A percentile compares a stretch with the other conserved stretches of the same genome.
Evolutionary conservation across 495 filamentous ascomycete species (phyloP).

Genomic region (Penicillium longicatenatum): DNA sequence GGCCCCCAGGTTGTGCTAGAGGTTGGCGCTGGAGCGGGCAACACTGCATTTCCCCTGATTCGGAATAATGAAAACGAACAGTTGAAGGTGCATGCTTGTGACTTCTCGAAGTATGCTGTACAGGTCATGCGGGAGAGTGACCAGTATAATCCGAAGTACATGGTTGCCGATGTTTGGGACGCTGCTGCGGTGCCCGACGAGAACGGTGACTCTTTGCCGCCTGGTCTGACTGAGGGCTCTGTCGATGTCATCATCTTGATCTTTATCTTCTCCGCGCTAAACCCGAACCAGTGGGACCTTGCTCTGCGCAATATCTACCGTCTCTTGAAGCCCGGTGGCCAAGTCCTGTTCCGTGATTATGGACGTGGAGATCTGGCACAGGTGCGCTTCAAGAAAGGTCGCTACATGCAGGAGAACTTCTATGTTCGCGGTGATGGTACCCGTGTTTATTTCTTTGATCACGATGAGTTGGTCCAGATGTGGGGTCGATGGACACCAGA

Average conservation of each 20-base stretch:
- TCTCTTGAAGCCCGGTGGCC: slow-evolving; percentile 83
- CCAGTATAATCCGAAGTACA: slow-evolving; percentile 61
- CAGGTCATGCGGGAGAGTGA: slow-evolving; percentile 79
- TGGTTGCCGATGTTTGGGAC: slow-evolving; percentile 93
- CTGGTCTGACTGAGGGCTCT: slow-evolving; percentile 68
- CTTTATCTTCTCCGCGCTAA: slow-evolving; percentile 93
- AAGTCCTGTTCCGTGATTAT: slow-evolving; percentile 93
- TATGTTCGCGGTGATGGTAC: slow-evolving; percentile 96
- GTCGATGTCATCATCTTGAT: slow-evolving; percentile 92
- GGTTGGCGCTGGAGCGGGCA: slow-evolving; percentile 93
- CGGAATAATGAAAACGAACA: slow-evolving; percentile 75
- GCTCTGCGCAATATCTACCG: slow-evolving; percentile 80
- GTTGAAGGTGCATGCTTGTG: slow-evolving; percentile 84
- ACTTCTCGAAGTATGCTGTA: slow-evolving; percentile 90
- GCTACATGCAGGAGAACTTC: slow-evolving; percentile 93
- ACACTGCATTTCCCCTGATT: slow-evolving; percentile 91
- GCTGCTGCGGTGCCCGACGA: slow-evolving; percentile 58
- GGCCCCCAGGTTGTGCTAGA: slow-evolving; percentile 73
- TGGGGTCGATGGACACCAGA: slow-evolving; percentile 62
- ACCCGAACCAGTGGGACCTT: slow-evolving; percentile 78
- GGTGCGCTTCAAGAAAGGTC: slow-evolving; percentile 91
- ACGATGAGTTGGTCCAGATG: slow-evolving; percentile 75
- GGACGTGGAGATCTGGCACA: slow-evolving; percentile 93
- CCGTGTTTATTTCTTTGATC: slow-evolving; percentile 94
- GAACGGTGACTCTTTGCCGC: slow-evolving; percentile 57